Base-by-base conservation (phyloP, 2,329 filamentous ascomycete genomes). In the Cladosporium sp. region DNA sequence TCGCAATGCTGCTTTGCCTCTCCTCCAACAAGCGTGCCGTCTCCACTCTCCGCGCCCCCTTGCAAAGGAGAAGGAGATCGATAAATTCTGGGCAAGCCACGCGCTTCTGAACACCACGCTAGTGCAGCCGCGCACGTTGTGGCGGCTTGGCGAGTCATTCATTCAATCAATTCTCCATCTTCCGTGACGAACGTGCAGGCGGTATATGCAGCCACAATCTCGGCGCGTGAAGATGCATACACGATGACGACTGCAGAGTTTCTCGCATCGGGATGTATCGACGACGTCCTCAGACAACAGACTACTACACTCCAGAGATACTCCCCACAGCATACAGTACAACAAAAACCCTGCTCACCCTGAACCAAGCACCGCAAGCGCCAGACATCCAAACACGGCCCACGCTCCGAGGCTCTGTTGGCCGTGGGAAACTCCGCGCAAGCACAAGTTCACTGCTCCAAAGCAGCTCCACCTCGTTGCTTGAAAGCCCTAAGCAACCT, bases 71-170 rank as follows among this genome's bases (percentile, higher is more conserved):
- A 26, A 57, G n/a, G 28, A 23, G 16, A 57, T 32, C 26, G n/a
- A 57, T 21, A 21, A 51, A 34, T 21, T 51, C 43, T 36, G 58
- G 58, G 43, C 43, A 61, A 61, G 58, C 58, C 58, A 61, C 58
- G 58, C 43, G 54, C 54, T 28, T n/a, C 26, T 28, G 21, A 13
- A 32, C 26, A 8, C 26, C 26, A n/a, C 48, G 48, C 48, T 51
- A 51, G 5, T 25, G 48, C 25, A 25, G 51, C 26, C 26, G n/a
- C 39, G 39, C 39, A 46, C 39, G 39, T 46, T 28, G 18, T 32
- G 30, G 51, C 51, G 25, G 3, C 51, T 54, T 54, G 51, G 51
- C 28, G 26, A 32, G 51, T 32, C 28, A 54, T 13, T 46, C n/a
- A 21, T 10, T 21, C 39, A 21, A 11, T 21, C 39, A 46, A 46